Evolutionary conservation across 2,329 filamentous ascomycete species (phyloP), one percentile per base, ranked within the genome.

Genomic region (Fusarium euwallaceae): DNA sequence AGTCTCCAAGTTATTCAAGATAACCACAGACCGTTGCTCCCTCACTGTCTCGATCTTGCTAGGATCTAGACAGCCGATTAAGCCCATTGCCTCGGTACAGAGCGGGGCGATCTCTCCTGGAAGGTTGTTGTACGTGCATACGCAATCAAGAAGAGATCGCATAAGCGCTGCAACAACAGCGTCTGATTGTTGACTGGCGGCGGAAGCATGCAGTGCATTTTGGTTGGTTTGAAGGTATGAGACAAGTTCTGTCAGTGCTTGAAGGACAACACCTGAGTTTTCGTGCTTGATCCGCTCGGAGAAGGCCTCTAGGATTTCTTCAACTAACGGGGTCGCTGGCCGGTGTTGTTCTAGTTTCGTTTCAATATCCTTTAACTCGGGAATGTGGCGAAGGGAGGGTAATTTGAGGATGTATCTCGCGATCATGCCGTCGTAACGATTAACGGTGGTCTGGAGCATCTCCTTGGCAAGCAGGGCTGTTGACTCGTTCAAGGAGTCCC

Each of bases 61-160:
- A 2, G 96, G 93, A 81, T 99, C 97, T 24, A 99, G 85, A 74
- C 95, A 98, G 8, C 97, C 97, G 63, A 99, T 91, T 22, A 97
- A 88, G 0, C 97, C 97, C 43, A 99, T 87, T 74, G 94, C 97
- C 78, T 93, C 91, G 16, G 95, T 93, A 71, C 94, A 95, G 4
- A 97, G 86, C 20, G 90, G 87, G 61, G 92, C 88, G 64, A 98
- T 93, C 14, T 91, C 90, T 9, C 87, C 82, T 48, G 93, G 89
- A 14, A 88, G 87, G 61, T 90, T 89, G 73, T 92, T 94, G 82
- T 97, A 97, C 73, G 93, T 95, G 64, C 95, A 91, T 60, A 92
- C 93, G 61, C 94, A 95, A 83, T 98, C 95, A 11, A 99, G 88
- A 12, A 99, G 86, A 14, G 94, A 91, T 61, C 96, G 91, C 61